Conservation (phyloP, 31 red algal species). For the Asparagopsis taxiformis region DNA sequence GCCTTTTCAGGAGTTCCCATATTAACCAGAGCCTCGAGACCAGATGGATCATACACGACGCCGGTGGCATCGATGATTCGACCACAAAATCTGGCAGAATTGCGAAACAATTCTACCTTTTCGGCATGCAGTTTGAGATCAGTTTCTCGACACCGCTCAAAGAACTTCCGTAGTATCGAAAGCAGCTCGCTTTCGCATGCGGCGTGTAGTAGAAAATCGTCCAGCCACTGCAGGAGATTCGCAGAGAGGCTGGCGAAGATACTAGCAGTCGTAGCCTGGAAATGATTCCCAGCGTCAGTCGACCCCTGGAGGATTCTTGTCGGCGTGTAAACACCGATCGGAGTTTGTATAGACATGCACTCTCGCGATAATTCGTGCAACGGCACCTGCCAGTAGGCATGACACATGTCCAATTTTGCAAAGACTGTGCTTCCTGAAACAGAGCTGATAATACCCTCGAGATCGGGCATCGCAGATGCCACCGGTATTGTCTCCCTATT, state of each 20-base stretch:
- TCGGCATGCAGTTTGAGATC: constrained; percentile 20
- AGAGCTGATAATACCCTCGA: not conserved
- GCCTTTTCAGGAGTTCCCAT: constrained; percentile 3
- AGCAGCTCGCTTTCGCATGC: constrained; percentile 9
- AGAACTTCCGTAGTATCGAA: not conserved
- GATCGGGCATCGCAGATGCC: constrained; percentile 17
- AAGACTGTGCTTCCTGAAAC: constrained; percentile 1
- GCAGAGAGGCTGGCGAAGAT: not conserved
- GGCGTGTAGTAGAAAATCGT: constrained; percentile 25
- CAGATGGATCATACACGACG: constrained; percentile 1
- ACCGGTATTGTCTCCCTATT: constrained; percentile 16
- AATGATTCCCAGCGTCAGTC: constrained; percentile 32
- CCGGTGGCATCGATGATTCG: constrained; percentile 5
- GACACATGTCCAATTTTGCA: constrained; percentile 29
- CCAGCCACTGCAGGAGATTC: constrained; percentile 18
- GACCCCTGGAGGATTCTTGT: constrained; percentile 10
- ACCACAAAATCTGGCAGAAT: constrained; percentile 26
- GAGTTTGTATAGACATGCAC: constrained; percentile 28
- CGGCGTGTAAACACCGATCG: constrained; percentile 23
- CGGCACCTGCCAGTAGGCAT: constrained; percentile 28
- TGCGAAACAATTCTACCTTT: constrained; percentile 5
- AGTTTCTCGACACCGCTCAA: constrained; percentile 6
- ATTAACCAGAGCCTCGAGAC: not conserved
- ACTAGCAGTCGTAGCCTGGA: not conserved
- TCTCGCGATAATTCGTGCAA: constrained; percentile 4